Conservation (phyloP, 2,329 filamentous ascomycete genomes). For the Dactylonectria macrodidyma region DNA sequence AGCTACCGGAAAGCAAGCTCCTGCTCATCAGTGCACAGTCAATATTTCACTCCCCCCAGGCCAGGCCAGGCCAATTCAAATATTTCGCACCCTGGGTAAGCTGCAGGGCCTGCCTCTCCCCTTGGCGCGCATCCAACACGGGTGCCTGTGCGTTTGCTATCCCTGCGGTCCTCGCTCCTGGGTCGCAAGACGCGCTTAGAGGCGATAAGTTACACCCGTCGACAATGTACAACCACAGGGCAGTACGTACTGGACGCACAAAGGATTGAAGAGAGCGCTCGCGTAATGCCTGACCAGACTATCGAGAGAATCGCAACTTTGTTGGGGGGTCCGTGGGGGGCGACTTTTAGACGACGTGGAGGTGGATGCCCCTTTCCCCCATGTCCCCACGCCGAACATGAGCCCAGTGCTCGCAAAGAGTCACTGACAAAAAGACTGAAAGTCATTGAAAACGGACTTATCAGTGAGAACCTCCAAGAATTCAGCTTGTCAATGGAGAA, state of each 20-base stretch:
- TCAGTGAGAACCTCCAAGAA: too few species aligned
- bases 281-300: not conserved
- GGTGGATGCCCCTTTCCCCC: not conserved
- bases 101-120: not conserved
- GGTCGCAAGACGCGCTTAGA: slow-evolving; percentile 31
- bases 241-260: not conserved
- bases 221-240: not conserved
- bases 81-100: not conserved
- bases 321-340: slow-evolving; percentile 5
- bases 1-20: not conserved
- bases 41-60: not conserved
- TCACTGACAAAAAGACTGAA: too few species aligned
- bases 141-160: not conserved
- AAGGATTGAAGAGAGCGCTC: not conserved
- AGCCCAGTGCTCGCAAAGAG: too few species aligned
- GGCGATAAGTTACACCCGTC: not conserved
- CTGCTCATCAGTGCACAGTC: too few species aligned
- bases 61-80: not conserved
- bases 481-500: not conserved
- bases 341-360: not conserved
- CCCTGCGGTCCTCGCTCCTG: slow-evolving; percentile 12
- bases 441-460: too few species aligned
- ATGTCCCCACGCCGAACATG: slow-evolving; percentile 4
- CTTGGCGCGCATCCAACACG: not conserved
- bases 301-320: not conserved